Base-by-base conservation (phyloP, 2,329 filamentous ascomycete species). In the Furcasterigmium furcatum region DNA sequence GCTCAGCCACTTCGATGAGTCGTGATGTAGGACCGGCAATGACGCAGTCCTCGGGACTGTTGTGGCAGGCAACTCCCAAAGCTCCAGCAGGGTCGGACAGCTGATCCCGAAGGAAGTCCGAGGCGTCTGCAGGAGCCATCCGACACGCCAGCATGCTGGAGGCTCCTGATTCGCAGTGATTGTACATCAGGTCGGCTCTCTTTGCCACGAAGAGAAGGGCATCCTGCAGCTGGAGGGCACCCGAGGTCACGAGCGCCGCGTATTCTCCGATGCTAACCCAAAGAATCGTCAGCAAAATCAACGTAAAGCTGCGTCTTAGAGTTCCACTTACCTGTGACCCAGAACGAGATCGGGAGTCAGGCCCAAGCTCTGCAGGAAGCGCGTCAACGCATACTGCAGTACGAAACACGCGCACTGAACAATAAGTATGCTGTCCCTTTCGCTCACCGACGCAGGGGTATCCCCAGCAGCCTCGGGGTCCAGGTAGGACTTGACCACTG, bases 331-430 rank as follows among this genome's bases (percentile, higher is more conserved):
- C 53, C 52, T 57, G 39, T 57, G 55, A 22, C 56, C 57, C 8
- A 54, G 36, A 20, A 58, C 52, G 20, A 53, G n/a, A 32, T 52
- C 48, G 4, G 57, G 56, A 4, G 16, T 35, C 46, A 51, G 44
- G 41, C 43, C 53, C 56, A 48, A 56, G 18, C 25, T 51, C 32
- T 60, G 57, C 59, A 60, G 63, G 5, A 50, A 43, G 25, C 46
- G 55, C 2, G 62, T 62, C 2, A 53, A 50, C 13, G 55, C 44
- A 44, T 61, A 63, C 46, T 68, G 61, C 3, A 65, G 9, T 4
- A 61, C 51, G 38, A 67, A 64, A 13, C 59, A 52, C 2, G 55
- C 54, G 9, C 52, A 54, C 18, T 68, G 64, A 0, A 57, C 46
- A 5, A 51, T 36, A 9, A 61, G 48, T 2, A 57, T 44, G 20